Conservation (phyloP, 2,329 filamentous ascomycete species). For the Fusarium sp. region DNA sequence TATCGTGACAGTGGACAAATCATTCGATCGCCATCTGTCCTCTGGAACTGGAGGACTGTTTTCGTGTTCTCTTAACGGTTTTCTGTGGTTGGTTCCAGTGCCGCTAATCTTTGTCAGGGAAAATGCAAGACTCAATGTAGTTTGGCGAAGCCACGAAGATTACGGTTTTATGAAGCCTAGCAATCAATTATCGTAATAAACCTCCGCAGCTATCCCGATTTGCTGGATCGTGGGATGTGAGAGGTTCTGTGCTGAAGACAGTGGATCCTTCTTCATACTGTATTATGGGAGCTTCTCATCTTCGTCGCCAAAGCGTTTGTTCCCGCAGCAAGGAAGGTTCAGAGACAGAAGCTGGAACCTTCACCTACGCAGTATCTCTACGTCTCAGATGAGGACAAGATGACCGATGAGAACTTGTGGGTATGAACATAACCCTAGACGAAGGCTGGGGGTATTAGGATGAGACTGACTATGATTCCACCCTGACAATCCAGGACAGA, state of each 20-base stretch:
- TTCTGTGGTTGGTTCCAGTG: slow-evolving; percentile 19
- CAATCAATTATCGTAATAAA: not conserved
- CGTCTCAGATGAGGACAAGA: not conserved
- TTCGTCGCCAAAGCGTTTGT: not conserved
- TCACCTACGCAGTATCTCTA: not conserved
- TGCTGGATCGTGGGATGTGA: not conserved
- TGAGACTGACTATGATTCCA: slow-evolving; percentile 20
- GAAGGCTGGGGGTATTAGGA: slow-evolving; percentile 10
- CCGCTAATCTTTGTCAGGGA: slow-evolving; percentile 31
- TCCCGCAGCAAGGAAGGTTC: not conserved
- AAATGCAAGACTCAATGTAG: slow-evolving; percentile 12
- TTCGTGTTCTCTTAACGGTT: slow-evolving; percentile 11
- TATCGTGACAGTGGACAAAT: slow-evolving; percentile 34
- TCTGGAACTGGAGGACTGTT: slow-evolving; percentile 19
- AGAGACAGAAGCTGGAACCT: not conserved
- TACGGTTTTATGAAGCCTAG: slow-evolving; percentile 2
- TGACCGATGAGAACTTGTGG: slow-evolving; percentile 13
- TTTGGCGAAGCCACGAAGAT: slow-evolving; percentile 26
- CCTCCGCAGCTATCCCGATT: not conserved
- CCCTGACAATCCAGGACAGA: slow-evolving; percentile 36
- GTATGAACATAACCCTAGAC: slow-evolving; percentile 13
- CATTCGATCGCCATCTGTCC: slow-evolving; percentile 29
- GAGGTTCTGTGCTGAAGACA: not conserved
- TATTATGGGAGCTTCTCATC: not conserved
- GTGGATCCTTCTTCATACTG: not conserved